A percentile compares a stretch with the other conserved stretches of the same genome.
phyloP scores from a whole-genome alignment of 345 rosid genomes.

The Raphanus raphanistrum region DNA sequence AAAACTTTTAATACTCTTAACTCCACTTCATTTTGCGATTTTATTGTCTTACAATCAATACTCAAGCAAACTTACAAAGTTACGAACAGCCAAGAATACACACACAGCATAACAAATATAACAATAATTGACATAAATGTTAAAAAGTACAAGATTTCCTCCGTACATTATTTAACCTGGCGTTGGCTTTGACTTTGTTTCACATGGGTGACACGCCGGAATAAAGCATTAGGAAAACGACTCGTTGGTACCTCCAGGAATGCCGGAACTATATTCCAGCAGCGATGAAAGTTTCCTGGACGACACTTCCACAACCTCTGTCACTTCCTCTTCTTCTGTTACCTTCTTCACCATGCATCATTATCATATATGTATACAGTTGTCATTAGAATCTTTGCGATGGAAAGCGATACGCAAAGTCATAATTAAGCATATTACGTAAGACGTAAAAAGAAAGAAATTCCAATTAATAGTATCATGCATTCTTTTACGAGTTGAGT shows the following conservation, averaged over 20 bases:
- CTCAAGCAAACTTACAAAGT: neutral
- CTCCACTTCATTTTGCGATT: slow-evolving; percentile 12
- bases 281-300: slow-evolving; percentile 8
- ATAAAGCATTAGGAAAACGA: neutral
- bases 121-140: neutral
- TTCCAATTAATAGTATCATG: neutral
- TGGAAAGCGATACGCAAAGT: neutral
- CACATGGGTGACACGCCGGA: neutral
- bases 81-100: neutral
- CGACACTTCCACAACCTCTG: slow-evolving; percentile 18
- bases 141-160: neutral
- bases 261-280: slow-evolving; percentile 18
- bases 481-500: neutral
- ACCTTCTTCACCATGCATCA: slow-evolving; percentile 1
- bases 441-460: neutral
- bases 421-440: neutral
- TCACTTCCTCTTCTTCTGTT: slow-evolving; percentile 12
- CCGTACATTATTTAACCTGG: neutral
- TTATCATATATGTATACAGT: neutral
- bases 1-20: neutral
- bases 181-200: neutral
- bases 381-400: neutral
- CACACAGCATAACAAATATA: neutral
- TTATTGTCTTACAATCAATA: neutral
- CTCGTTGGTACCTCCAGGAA: slow-evolving; percentile 23